Base-by-base conservation (phyloP, 257 asterid species). In the Prunella vulgaris region DNA sequence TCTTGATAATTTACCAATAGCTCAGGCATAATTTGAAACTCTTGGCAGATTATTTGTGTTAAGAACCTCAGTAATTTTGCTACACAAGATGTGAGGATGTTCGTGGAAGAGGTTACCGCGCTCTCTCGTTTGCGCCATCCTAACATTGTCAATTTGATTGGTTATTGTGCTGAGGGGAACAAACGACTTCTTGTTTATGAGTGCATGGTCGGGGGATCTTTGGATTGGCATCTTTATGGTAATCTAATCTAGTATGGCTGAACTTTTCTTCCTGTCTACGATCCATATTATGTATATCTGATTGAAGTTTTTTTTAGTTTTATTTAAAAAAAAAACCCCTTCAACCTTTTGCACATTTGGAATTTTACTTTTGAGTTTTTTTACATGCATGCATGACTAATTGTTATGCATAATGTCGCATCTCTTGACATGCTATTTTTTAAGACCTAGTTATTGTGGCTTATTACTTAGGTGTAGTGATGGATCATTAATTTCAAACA, bases 221-320 rank as follows among this genome's bases (percentile, higher is more conserved):
- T 86, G 68, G 87, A 83, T 58, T 54, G 63, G 68, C 88, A 71
- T 66, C 84, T 86, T 38, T 84, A 79, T 28, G 88, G 87, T 83
- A 80, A 70, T 37, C 48, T 32, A 32, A 1, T 4, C 37, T 32
- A 32, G 1, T 5, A 32, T 25, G 28, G 5, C 33, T 28, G 5
- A 28, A 28, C 33, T 28, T 10, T 37, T 37, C 44, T 37, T 37
- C 14, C 10, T 10, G 9, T 10, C 12, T 10, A 9, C 12, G 3
- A 8, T 37, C 12, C 12, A 37, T 35, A 35, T 7, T 10, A 38
- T 10, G 0, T 40, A 40, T 5, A 40, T 42, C 51, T 42, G 6
- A 13, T 42, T 42, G 1, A 40, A 40, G 48, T 30, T n/a, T n/a
- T n/a, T n/a, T n/a, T n/a, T n/a, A n/a, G n/a, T n/a, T n/a, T n/a